Conservation (phyloP, 2,329 filamentous ascomycete species). For the Cytospora chrysosperma region DNA sequence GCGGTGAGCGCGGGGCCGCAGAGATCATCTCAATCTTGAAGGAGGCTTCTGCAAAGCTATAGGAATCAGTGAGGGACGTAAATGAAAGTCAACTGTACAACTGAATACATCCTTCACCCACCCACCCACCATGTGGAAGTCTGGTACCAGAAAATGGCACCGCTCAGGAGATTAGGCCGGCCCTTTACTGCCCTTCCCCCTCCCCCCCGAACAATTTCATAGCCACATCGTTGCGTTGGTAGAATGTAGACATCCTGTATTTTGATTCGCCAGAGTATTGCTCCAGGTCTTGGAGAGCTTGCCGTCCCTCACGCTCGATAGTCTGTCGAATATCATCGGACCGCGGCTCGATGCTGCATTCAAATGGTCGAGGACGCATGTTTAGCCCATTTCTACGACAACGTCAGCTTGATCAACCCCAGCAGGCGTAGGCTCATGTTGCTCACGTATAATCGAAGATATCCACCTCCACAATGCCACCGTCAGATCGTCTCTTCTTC, state of each 20-base stretch:
- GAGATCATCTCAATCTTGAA: constrained; percentile 38
- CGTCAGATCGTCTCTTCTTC: constrained; percentile 37
- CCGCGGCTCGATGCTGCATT: constrained; percentile 52
- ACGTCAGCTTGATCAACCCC: background rate
- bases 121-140: no score
- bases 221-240: constrained; percentile 37
- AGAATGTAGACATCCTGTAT: constrained; percentile 56
- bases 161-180: background rate
- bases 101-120: no score
- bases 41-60: background rate
- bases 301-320: constrained; percentile 51
- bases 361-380: constrained; percentile 56
- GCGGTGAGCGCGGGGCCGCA: constrained; percentile 45
- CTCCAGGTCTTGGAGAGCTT: constrained; percentile 51
- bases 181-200: constrained; percentile 20
- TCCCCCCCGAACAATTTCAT: constrained; percentile 34
- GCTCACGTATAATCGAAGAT: constrained; percentile 56
- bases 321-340: constrained; percentile 47
- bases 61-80: background rate
- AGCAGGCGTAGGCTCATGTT: background rate
- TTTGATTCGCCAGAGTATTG: constrained; percentile 56
- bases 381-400: constrained; percentile 52
- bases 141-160: no score
- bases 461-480: constrained; percentile 51
- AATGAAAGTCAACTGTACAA: no score